These are phyloP conservation scores for Morella rubra DNA, from an alignment of 306 rosid genomes.

Conservation along the genomic window DNA sequence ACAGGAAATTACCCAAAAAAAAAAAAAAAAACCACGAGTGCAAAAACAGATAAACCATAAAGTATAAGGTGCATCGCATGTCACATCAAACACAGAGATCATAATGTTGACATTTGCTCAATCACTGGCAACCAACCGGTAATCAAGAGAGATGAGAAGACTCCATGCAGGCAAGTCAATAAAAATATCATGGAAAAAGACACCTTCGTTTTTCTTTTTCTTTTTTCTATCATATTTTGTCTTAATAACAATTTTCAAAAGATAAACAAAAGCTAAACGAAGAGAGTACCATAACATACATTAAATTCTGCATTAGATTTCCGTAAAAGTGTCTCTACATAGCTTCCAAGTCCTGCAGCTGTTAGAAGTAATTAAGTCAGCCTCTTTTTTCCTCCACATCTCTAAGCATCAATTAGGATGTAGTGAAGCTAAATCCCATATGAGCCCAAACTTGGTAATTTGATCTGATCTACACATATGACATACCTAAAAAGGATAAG, in stretches of 20 bases:
- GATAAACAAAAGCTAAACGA: slow-evolving; percentile 12
- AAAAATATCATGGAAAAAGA: not conserved
- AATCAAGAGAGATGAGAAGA: not conserved
- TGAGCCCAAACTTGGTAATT: not conserved
- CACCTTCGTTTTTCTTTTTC: not conserved
- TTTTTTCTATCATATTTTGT: not conserved
- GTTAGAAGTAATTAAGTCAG: slow-evolving; percentile 42
- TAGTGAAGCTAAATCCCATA: not conserved
- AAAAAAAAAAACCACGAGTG: no score
- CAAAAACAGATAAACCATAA: no score
- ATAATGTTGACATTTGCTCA: not conserved
- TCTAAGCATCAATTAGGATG: slow-evolving; percentile 16
- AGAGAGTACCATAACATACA: slow-evolving; percentile 51
- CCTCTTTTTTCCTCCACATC: slow-evolving; percentile 31
- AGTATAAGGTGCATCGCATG: not conserved
- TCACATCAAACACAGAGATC: not conserved
- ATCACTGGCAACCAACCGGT: not conserved
- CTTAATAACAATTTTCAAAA: not conserved
- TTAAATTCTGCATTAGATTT: slow-evolving; percentile 79
- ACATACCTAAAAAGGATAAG: slow-evolving; percentile 1
- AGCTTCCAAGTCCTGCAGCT: slow-evolving; percentile 75
- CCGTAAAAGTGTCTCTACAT: slow-evolving; percentile 66
- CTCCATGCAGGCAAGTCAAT: not conserved
- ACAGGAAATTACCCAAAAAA: not conserved
- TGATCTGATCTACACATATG: not conserved